Evolutionary conservation across 768 basidiomycete species (phyloP), one percentile per base, ranked within the genome.

Genomic region (Mycena albidolilacea): DNA sequence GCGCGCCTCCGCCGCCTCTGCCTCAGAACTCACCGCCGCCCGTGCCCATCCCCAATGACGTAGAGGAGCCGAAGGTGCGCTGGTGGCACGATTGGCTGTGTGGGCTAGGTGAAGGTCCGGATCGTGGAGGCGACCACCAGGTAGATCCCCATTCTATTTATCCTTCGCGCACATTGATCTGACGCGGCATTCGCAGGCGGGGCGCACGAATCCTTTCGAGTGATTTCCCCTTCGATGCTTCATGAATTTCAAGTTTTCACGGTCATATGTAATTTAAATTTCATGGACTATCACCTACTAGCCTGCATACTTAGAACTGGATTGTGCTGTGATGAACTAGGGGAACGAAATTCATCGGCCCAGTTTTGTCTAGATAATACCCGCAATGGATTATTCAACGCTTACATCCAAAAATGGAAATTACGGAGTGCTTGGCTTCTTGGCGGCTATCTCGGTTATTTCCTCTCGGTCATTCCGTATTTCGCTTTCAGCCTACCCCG

Each of bases 1-100:
- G 86, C n/a, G 87, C 87, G 10, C 89, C 90, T 0, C 88, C 88
- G 41, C 88, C 89, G 14, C 84, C 82, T 35, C 80, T 84, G 35
- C 58, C 64, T 30, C 64, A 65, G 8, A 62, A 30, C 39, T 78
- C 79, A 48, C 80, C 82, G 23, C 83, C 84, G 5, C 86, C 85
- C 15, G 82, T 81, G n/a, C 80, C 85, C 2, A 72, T 83, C 58
- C 70, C 74, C 6, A 75, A 72, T 21, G 76, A 81, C n/a, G 78
- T 80, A 7, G 82, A 83, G 10, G 82, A 81, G 46, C 78, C 74
- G 37, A 82, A 81, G 62, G 84, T 86, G 5, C 83, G 88, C 72
- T 95, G 94, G 94, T 95, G 94, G 94, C 93, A 94, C 78, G 94
- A 95, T 41, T 94, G 93, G 93, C 80, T 95, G 72, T 95, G 94